Base-by-base conservation (phyloP, 495 filamentous ascomycete species). In the Aspergillus nidulans region DNA sequence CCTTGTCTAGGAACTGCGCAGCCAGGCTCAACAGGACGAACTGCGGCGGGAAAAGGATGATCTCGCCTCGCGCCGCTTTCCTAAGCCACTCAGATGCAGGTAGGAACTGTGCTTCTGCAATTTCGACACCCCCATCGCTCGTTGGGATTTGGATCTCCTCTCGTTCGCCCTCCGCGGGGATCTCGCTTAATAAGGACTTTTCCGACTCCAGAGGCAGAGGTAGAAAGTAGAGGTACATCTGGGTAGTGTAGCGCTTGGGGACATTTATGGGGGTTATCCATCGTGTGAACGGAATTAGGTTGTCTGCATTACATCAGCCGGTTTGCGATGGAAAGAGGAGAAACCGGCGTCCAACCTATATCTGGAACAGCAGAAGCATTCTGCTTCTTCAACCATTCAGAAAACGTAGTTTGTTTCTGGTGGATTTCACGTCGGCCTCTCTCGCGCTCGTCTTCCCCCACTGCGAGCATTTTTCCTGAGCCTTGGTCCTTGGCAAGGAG, bases 201-300 rank as follows among this genome's bases (percentile, higher is more conserved):
- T 72, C 61, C 19, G 71, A 67, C 12, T 77, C 70, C 1, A 76
- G 60, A 4, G 75, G 72, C 0, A 91, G 71, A 0, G 94, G 91
- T n/a, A 96, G 77, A 71, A 96, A 87, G 68, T 96, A 94, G 7
- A 98, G 63, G 65, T 97, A 98, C 91, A 98, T 96, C 65, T 96
- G 91, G 7, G 91, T 96, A 1, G 87, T 87, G 65, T 90, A 98
- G 18, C 94, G 80, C 62, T 84, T 87, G 1, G 84, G 80, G 2
- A 86, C 70, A 56, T 80, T 78, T 3, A 74, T 69, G 0, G 94
- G 94, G 2, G 94, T 97, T 38, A 97, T 79, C 94, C 94, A 97
- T 47, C 86, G 84, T 0, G 90, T 95, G 66, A 95, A 96, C 0
- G 92, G 92, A 21, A 89, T 76, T 24, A 98, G 74, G 45, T 73